Conservation (phyloP, 1,139 yeast genomes). For the Pichia sp. region DNA sequence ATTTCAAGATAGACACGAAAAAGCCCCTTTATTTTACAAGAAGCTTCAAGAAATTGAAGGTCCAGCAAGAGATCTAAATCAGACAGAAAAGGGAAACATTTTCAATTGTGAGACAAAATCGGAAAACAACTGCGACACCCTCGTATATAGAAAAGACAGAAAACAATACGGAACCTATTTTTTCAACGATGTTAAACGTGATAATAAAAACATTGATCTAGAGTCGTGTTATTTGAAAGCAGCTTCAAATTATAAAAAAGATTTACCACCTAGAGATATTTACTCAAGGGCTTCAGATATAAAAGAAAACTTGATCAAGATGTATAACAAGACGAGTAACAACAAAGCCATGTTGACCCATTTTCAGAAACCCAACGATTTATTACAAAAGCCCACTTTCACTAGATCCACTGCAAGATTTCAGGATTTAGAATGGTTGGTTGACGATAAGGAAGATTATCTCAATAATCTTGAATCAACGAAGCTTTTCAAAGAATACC, state of each 20-base stretch:
- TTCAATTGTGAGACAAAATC: background rate
- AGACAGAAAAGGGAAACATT: background rate
- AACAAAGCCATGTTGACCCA: background rate
- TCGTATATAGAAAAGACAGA: background rate
- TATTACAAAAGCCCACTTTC: conserved; percentile 10
- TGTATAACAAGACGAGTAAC: conserved; percentile 3
- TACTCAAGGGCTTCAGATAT: conserved; percentile 4
- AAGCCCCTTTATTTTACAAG: conserved; percentile 11
- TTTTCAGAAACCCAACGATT: background rate
- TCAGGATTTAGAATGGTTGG: conserved; percentile 23
- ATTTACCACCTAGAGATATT: conserved; percentile 2
- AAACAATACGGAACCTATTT: conserved; percentile 24
- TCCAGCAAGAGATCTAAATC: conserved; percentile 1
- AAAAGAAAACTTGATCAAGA: conserved; percentile 4
- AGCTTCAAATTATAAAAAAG: conserved; percentile 6
- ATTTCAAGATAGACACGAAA: background rate
- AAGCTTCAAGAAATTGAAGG: conserved; percentile 4
- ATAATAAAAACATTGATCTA: conserved; percentile 10
- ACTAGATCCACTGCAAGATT: conserved; percentile 18
- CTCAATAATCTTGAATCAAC: conserved; percentile 23
- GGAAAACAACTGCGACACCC: background rate
- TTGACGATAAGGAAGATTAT: conserved; percentile 23
- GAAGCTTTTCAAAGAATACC: conserved; percentile 30
- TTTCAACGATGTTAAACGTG: conserved; percentile 7
- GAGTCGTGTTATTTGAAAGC: conserved; percentile 19